Evolutionary conservation across 106 monocot genomes (phyloP), one percentile per base, ranked within the genome.

Genomic region (Chionographis japonica): DNA sequence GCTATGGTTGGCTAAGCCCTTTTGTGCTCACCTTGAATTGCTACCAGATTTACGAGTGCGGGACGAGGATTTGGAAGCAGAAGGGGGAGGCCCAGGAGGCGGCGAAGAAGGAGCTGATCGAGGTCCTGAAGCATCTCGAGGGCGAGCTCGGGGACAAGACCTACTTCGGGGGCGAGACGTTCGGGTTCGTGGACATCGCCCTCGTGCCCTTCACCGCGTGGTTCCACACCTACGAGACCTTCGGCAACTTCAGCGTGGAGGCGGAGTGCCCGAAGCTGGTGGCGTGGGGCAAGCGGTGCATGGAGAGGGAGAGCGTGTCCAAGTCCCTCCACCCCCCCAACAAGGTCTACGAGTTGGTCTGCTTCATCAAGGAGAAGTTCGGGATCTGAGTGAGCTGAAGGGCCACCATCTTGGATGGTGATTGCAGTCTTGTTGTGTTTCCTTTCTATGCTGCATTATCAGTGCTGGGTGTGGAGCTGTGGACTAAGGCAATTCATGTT

Each of bases 181-280:
- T 91, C 58, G 87, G 84, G 3, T 84, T 65, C 15, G 67, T 87
- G 4, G 91, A 91, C 68, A 62, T 91, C 16, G 71, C 80, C 4
- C 72, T 91, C 11, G 63, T 79, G 50, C 73, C 79, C 16, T 91
- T 79, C 69, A 54, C 81, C 2, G 2, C 68, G 4, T 84, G 84
- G 91, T 87, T 91, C 69, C 51, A 79, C 60, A 16, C 71, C 7
- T 91, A 75, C 46, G 82, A 84, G 72, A 61, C 52, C 16, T 68
- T 4, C 39, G 87, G 50, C 17, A 58, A 20, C 57, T 70, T 91
- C 49, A 82, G 75, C 62, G 13, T 82, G 8, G 84, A 81, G 82
- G 9, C 50, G 61, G 79, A 62, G 40, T 52, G 9, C 7, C 87
- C 87, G 3, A 82, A 73, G 75, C 53, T 91, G 38, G 77, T 56